These are phyloP conservation scores for Penicillium palitans DNA, from an alignment of 2,329 filamentous ascomycete genomes.

Conservation along the genomic window DNA sequence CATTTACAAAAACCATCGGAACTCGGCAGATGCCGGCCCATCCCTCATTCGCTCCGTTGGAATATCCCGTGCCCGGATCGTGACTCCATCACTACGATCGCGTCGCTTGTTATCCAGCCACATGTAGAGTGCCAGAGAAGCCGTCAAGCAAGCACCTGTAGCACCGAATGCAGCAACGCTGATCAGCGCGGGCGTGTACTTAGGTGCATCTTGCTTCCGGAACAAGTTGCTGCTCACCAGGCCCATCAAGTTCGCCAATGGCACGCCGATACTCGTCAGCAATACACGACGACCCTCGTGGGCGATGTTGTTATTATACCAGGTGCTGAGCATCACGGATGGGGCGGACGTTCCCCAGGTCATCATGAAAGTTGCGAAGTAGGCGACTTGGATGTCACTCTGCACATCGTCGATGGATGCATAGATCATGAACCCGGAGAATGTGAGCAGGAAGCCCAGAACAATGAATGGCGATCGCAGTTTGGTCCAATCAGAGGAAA, in stretches of 20 bases:
- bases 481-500: conserved; percentile 65
- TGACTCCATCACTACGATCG: conserved; percentile 57
- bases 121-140: conserved; percentile 64
- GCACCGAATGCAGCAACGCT: conserved; percentile 58
- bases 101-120: conserved; percentile 63
- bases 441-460: conserved; percentile 71
- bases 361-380: conserved; percentile 80
- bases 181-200: conserved; percentile 66
- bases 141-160: conserved; percentile 56
- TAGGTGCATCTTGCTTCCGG: conserved; percentile 61
- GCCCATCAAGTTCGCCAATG: conserved; percentile 75
- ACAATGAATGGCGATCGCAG: conserved; percentile 73
- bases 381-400: conserved; percentile 63
- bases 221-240: conserved; percentile 70
- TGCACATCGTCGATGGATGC: conserved; percentile 66
- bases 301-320: conserved; percentile 83
- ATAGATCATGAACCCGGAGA: conserved; percentile 77
- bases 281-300: conserved; percentile 71
- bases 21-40: conserved; percentile 55
- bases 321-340: conserved; percentile 64
- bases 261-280: conserved; percentile 70
- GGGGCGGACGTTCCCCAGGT: conserved; percentile 76
- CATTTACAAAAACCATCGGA: conserved; percentile 56
- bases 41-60: conserved; percentile 58
- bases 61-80: conserved; percentile 57